phyloP scores from a whole-genome alignment of 257 asterid species.

The Thymus mandschuricus region DNA sequence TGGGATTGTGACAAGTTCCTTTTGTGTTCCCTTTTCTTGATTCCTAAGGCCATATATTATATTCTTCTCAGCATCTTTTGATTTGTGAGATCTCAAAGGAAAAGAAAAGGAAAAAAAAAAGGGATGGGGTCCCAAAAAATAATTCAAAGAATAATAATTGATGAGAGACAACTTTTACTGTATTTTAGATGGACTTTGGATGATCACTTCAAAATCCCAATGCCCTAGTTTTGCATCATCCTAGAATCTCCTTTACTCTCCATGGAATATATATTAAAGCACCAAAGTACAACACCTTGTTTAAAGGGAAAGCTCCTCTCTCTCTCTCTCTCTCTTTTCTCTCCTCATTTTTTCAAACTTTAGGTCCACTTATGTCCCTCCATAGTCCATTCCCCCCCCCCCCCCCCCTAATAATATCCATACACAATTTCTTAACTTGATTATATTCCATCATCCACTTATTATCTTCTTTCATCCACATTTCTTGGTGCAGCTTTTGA shows the following conservation, averaged over 20 bases:
- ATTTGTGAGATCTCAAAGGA: constrained; percentile 41
- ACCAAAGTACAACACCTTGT: constrained; percentile 38
- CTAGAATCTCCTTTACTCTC: constrained; percentile 83
- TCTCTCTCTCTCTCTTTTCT: constrained; percentile 16
- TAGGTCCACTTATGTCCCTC: constrained; percentile 54
- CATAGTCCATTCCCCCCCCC: too few relatives aligned
- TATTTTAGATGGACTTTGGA: constrained; percentile 47
- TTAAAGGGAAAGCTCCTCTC: constrained; percentile 42
- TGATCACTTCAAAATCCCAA: constrained; percentile 45
- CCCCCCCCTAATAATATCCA: background rate
- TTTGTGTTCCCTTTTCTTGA: constrained; percentile 62
- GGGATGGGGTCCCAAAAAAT: constrained; percentile 24
- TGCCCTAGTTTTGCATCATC: constrained; percentile 65
- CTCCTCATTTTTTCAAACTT: constrained; percentile 50
- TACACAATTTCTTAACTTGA: background rate
- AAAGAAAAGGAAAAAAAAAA: too few relatives aligned
- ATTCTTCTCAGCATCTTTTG: constrained; percentile 45
- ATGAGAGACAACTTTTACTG: constrained; percentile 36
- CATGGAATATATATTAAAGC: constrained; percentile 70
- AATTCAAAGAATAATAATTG: constrained; percentile 54
- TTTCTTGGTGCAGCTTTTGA: background rate
- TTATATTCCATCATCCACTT: too few relatives aligned
- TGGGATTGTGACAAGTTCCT: constrained; percentile 66
- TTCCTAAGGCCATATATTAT: constrained; percentile 56
- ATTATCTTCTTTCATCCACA: too few relatives aligned